These are phyloP conservation scores for Suillus cothurnatus DNA, from an alignment of 768 basidiomycete species.

Conservation along the genomic window DNA sequence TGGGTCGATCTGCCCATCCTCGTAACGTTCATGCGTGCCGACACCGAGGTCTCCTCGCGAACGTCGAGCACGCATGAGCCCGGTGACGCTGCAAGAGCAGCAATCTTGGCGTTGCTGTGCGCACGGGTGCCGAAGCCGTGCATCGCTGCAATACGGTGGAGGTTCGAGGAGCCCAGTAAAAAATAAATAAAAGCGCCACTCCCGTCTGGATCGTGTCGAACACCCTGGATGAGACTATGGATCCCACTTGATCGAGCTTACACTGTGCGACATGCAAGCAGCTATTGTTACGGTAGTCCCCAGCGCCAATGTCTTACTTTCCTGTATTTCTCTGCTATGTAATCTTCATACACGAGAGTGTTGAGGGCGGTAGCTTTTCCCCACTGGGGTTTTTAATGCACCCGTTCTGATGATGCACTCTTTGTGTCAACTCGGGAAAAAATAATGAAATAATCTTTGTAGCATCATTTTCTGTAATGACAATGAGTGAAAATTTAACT, in stretches of 20 bases:
- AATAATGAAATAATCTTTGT: neutral
- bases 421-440: slow-evolving; percentile 4
- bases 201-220: neutral
- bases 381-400: slow-evolving; percentile 18
- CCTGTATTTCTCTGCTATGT: neutral
- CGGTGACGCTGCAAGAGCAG: slow-evolving; percentile 10
- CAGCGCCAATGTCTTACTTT: neutral
- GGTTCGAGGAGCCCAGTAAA: slow-evolving; percentile 2
- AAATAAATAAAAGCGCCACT: slow-evolving; percentile 8
- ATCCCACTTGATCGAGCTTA: neutral
- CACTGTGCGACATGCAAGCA: neutral
- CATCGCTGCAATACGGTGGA: slow-evolving; percentile 11
- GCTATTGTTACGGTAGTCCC: neutral
- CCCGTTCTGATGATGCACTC: slow-evolving; percentile 14
- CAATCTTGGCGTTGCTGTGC: slow-evolving; percentile 10
- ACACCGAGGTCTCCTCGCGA: slow-evolving; percentile 11
- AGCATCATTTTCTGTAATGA: neutral
- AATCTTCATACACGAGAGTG: slow-evolving; percentile 2
- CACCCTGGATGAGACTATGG: neutral
- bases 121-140: slow-evolving; percentile 9
- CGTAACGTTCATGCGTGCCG: slow-evolving; percentile 11
- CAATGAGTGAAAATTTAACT: neutral
- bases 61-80: slow-evolving; percentile 14
- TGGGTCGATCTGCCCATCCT: neutral
- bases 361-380: slow-evolving; percentile 20